Evolutionary conservation across 78 protist species (phyloP).

Genomic region (Tieghemostelium lacteum): DNA sequence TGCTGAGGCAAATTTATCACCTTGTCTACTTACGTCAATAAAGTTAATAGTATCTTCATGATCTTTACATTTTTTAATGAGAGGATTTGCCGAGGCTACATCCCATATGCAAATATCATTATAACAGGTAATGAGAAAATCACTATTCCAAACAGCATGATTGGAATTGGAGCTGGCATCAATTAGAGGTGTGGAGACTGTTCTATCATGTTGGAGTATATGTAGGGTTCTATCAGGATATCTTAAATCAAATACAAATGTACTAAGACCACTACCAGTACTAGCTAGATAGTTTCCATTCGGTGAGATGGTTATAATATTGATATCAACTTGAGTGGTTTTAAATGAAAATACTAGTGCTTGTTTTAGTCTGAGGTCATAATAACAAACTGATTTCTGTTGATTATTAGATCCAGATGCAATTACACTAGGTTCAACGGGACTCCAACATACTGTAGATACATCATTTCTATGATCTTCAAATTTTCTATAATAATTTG

Average conservation of each 20-base stretch:
- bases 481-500: too few relatives aligned
- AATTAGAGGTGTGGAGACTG: background rate
- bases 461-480: too few relatives aligned
- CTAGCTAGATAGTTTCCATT: background rate
- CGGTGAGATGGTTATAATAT: background rate
- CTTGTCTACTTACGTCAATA: background rate
- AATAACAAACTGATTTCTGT: background rate
- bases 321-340: background rate
- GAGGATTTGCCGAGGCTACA: constrained; percentile 6
- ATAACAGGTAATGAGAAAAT: constrained; percentile 5
- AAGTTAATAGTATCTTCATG: background rate
- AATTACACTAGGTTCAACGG: background rate
- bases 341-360: background rate
- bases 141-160: background rate
- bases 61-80: background rate
- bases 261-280: background rate
- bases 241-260: constrained; percentile 14
- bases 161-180: background rate
- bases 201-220: background rate
- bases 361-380: background rate
- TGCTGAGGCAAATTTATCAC: constrained; percentile 1
- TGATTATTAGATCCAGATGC: background rate
- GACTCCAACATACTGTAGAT: background rate
- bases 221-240: background rate
- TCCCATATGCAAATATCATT: constrained; percentile 35